Conservation (phyloP, 129 eudicot genomes). For the Calendula officinalis region DNA sequence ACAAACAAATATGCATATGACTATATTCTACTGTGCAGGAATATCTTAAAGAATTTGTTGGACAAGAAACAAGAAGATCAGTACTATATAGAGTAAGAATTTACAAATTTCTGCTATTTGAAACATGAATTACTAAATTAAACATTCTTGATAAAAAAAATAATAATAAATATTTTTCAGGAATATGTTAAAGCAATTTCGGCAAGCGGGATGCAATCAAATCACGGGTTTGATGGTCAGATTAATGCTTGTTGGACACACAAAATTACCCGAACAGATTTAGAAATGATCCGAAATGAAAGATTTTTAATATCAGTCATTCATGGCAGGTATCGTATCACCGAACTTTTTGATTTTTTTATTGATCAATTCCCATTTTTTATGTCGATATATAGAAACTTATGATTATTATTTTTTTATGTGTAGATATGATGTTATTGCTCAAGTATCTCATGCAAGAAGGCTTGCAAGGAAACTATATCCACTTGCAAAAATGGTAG, state of each 20-base stretch:
- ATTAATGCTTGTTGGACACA: conserved; percentile 95
- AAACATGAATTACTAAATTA: not conserved
- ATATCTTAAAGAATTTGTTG: conserved; percentile 82
- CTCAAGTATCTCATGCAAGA: conserved; percentile 80
- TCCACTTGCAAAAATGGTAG: conserved; percentile 81
- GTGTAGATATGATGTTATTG: conserved; percentile 71
- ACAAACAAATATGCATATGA: not conserved
- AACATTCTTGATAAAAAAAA: not conserved
- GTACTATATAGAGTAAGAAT: conserved; percentile 71
- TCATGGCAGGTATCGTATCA: conserved; percentile 77
- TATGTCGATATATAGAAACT: not conserved
- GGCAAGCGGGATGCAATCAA: conserved; percentile 87
- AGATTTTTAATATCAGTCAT: conserved; percentile 75
- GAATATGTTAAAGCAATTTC: conserved; percentile 91
- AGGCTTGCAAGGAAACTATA: conserved; percentile 72
- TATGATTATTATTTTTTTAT: conserved; percentile 3
- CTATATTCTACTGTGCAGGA: conserved; percentile 38
- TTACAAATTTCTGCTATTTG: conserved; percentile 1
- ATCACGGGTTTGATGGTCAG: conserved; percentile 91
- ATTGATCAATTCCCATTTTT: not conserved
- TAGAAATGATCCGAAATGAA: conserved; percentile 61
- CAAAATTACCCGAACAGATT: conserved; percentile 53
- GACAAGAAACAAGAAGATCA: conserved; percentile 60
- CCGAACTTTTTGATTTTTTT: conserved; percentile 3
- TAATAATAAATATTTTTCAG: conserved; percentile 40